Evolutionary conservation across 306 rosid species (phyloP).

Genomic region (Medicago lupulina): DNA sequence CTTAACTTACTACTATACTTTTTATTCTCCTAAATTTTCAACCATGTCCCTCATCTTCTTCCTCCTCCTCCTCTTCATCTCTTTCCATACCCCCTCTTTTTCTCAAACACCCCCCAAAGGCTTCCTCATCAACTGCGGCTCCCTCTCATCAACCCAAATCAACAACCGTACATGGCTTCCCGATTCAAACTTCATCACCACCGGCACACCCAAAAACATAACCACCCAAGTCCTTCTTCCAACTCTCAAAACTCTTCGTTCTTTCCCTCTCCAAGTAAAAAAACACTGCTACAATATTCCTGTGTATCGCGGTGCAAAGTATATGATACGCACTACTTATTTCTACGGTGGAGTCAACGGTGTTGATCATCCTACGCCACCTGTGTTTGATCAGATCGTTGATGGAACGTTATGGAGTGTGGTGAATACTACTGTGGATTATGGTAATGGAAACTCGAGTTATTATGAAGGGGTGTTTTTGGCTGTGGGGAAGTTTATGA

Average conservation of each 20-base stretch:
- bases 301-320: conserved; percentile 61
- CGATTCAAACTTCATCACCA: conserved; percentile 53
- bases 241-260: conserved; percentile 63
- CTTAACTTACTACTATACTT: not conserved
- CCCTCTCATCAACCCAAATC: conserved; percentile 39
- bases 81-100: conserved; percentile 43
- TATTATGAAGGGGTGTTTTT: conserved; percentile 75
- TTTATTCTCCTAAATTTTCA: not conserved
- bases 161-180: conserved; percentile 64
- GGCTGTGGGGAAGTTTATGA: conserved; percentile 68
- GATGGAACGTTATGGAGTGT: conserved; percentile 86
- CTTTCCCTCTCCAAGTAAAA: conserved; percentile 56
- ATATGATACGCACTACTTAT: conserved; percentile 73
- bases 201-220: conserved; percentile 57
- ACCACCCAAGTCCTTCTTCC: conserved; percentile 42
- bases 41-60: conserved; percentile 53
- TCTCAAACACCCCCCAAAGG: conserved; percentile 63
- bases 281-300: conserved; percentile 72
- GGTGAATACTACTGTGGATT: conserved; percentile 77
- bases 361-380: conserved; percentile 55
- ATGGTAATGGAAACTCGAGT: conserved; percentile 46
- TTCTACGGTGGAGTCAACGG: conserved; percentile 78
- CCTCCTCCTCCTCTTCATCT: conserved; percentile 48
- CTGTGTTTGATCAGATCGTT: conserved; percentile 87
- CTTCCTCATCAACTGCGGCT: conserved; percentile 66